These are phyloP conservation scores for Lipomyces lipofer DNA, from an alignment of 805 yeast species.

Conservation along the genomic window DNA sequence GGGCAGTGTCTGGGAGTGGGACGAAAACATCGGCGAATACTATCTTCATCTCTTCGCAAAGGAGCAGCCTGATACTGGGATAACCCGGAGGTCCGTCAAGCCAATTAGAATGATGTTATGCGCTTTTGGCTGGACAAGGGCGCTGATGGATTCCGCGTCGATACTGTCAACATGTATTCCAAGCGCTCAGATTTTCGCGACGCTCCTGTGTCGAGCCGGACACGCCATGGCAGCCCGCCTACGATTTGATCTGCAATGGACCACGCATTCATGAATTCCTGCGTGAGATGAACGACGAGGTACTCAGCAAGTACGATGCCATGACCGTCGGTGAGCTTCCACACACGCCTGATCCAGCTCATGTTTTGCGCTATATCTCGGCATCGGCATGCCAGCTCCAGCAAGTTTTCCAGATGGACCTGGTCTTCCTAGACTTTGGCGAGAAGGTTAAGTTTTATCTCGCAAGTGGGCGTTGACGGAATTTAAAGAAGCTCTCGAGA, in stretches of 20 bases:
- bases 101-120: slow-evolving; percentile 46
- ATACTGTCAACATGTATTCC: slow-evolving; percentile 55
- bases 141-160: slow-evolving; percentile 61
- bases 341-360: slow-evolving; percentile 37
- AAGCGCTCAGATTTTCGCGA: slow-evolving; percentile 50
- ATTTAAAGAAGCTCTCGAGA: slow-evolving; percentile 8
- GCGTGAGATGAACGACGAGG: slow-evolving; percentile 51
- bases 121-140: slow-evolving; percentile 58
- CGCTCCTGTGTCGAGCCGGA: slow-evolving; percentile 51
- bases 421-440: slow-evolving; percentile 28
- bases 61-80: slow-evolving; percentile 66
- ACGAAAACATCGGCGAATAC: slow-evolving; percentile 55
- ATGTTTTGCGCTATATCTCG: slow-evolving; percentile 34
- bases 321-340: slow-evolving; percentile 63
- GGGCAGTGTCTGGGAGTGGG: slow-evolving; percentile 58
- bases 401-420: slow-evolving; percentile 43
- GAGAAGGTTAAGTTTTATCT: slow-evolving; percentile 15
- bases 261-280: slow-evolving; percentile 62
- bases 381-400: slow-evolving; percentile 40
- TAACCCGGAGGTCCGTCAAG: slow-evolving; percentile 43
- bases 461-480: slow-evolving; percentile 15
- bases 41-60: slow-evolving; percentile 56
- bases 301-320: slow-evolving; percentile 48
- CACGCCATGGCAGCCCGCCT: slow-evolving; percentile 45
- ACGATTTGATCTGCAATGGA: slow-evolving; percentile 46